phyloP scores from a whole-genome alignment of 352 stramenopile genomes.

The Phytophthora pluvialis region DNA sequence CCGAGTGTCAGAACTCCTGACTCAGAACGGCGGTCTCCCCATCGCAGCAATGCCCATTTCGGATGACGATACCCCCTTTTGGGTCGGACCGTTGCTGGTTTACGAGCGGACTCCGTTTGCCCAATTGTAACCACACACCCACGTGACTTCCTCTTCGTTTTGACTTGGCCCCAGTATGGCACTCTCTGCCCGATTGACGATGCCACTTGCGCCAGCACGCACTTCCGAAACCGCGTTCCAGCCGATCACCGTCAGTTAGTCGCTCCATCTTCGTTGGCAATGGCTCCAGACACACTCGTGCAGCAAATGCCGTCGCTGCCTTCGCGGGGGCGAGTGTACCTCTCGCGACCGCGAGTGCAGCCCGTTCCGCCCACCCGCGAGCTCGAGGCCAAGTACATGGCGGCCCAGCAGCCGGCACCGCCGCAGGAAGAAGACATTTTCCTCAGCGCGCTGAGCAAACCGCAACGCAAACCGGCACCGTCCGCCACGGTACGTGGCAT shows the following conservation, averaged over 20 bases:
- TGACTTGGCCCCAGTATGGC: conserved; percentile 2
- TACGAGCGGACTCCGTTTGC: too few relatives aligned
- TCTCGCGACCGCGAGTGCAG: conserved; percentile 1
- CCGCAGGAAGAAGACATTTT: conserved; percentile 40
- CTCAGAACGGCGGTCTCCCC: too few relatives aligned
- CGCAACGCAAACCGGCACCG: conserved; percentile 34
- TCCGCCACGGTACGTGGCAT: conserved; percentile 42
- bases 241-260: background rate
- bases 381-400: conserved; percentile 13
- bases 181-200: conserved; percentile 12
- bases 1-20: too few relatives aligned
- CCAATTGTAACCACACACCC: too few relatives aligned
- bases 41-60: too few relatives aligned
- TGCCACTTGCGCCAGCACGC: conserved; percentile 11
- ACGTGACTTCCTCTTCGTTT: conserved; percentile 1
- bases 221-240: conserved; percentile 17
- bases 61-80: too few relatives aligned
- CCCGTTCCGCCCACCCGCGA: conserved; percentile 1
- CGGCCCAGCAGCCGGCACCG: background rate
- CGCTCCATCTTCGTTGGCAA: background rate
- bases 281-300: conserved; percentile 31
- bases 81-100: too few relatives aligned
- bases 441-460: conserved; percentile 41
- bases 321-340: background rate
- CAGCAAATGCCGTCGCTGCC: conserved; percentile 20